Evolutionary conservation across 106 monocot genomes (phyloP), one percentile per base, ranked within the genome.

Genomic region (Triglochin maritima): DNA sequence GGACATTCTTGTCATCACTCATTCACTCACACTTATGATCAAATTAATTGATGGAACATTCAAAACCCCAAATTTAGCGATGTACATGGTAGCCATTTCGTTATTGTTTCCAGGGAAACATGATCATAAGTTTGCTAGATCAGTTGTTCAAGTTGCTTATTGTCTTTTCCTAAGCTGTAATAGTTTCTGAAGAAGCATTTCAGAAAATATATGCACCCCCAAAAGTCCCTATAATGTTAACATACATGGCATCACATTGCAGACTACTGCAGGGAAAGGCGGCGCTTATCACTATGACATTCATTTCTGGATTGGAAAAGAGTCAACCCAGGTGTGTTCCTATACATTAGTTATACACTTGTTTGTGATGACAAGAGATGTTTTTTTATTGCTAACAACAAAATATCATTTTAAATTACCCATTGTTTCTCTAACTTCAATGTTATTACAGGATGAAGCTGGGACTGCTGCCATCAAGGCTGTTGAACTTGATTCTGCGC

Each of bases 221-320:
- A 11, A 8, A 52, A 8, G 0, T 52, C 11, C 9, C 0, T 52
- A 29, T 52, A 52, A 8, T 11, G 7, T 52, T 52, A 11, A 52
- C 7, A 8, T 52, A 8, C 52, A 52, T 43, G 49, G 15, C n/a
- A 46, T 3, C 9, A 47, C 56, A 29, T 56, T 53, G 44, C 72
- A 85, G 85, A 85, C 75, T 51, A 68, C 73, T 60, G 65, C 78
- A 61, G 75, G 72, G n/a, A 85, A 85, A 75, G 74, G 81, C 47
- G 81, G 81, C 46, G 62, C 78, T 49, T 76, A 81, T 17, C 11
- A 64, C 7, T 72, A 81, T 46, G 85, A 81, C 56, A 81, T 85
- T 65, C 85, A 85, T 63, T 85, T 78, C 67, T 85, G 85, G 85
- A 65, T 85, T 65, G 85, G 85, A 47, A 85, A 81, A 81, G 81